Evolutionary conservation across 805 yeast genomes (phyloP).

Genomic region (Yamadazyma ubonensis): DNA sequence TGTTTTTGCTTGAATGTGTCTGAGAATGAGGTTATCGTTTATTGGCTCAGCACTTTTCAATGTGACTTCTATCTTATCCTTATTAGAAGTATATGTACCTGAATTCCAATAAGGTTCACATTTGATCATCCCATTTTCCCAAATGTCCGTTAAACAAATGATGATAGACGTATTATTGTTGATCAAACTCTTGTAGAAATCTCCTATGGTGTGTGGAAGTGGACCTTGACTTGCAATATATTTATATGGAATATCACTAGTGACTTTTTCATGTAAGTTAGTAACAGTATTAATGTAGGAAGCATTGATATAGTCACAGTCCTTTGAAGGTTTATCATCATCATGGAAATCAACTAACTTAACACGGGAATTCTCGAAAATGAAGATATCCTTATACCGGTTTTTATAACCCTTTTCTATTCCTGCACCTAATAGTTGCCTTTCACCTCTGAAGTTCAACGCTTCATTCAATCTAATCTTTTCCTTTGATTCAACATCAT

Average conservation of each 20-base stretch:
- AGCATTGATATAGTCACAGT: constrained; percentile 79
- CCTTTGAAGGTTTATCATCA: neutral
- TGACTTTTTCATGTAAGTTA: neutral
- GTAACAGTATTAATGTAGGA: constrained; percentile 49
- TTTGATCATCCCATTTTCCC: constrained; percentile 75
- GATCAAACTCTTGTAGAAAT: constrained; percentile 79
- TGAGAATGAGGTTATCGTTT: constrained; percentile 23
- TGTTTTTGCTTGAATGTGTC: constrained; percentile 30
- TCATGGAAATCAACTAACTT: constrained; percentile 34
- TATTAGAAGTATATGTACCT: constrained; percentile 46
- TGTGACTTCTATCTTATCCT: constrained; percentile 23
- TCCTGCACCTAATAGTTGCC: constrained; percentile 62
- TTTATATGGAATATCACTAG: constrained; percentile 14
- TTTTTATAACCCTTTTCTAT: constrained; percentile 80
- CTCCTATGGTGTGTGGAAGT: constrained; percentile 64
- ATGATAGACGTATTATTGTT: constrained; percentile 65
- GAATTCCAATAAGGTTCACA: constrained; percentile 77
- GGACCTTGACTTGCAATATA: constrained; percentile 92
- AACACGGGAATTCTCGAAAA: constrained; percentile 84
- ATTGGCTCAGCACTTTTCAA: constrained; percentile 22
- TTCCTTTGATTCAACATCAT: constrained; percentile 66
- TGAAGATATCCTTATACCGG: constrained; percentile 84
- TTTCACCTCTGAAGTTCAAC: constrained; percentile 20
- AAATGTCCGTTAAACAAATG: constrained; percentile 71
- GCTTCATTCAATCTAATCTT: constrained; percentile 56